Percentiles rank a stretch among this genome's conserved stretches.
phyloP scores from a whole-genome alignment of 305 asterid species.

The Fraxinus ornus region DNA sequence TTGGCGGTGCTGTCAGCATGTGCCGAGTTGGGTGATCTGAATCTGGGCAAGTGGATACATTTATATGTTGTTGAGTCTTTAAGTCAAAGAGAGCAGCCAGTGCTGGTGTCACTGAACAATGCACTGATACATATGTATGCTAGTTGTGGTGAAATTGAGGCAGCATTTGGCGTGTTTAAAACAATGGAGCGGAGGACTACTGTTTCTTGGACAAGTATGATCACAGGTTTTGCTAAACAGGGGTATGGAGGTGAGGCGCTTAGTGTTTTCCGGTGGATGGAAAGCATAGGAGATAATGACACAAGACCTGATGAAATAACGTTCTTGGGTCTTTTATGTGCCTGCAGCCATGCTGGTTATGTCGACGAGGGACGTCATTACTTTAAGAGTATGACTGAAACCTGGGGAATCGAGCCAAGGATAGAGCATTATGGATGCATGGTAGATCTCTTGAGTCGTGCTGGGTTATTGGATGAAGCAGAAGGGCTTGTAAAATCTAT shows the following conservation, averaged over 20 bases:
- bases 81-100: slow-evolving; percentile 24
- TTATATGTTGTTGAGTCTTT: slow-evolving; percentile 36
- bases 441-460: slow-evolving; percentile 84
- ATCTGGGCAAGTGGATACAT: slow-evolving; percentile 68
- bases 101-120: slow-evolving; percentile 50
- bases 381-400: slow-evolving; percentile 52
- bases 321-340: slow-evolving; percentile 63
- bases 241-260: slow-evolving; percentile 69
- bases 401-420: slow-evolving; percentile 54
- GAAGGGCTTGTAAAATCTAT: slow-evolving; percentile 50
- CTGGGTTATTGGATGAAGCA: slow-evolving; percentile 73
- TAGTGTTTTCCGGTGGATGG: slow-evolving; percentile 59
- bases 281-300: slow-evolving; percentile 27
- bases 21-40: slow-evolving; percentile 68
- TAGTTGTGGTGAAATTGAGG: slow-evolving; percentile 68
- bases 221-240: slow-evolving; percentile 71
- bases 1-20: slow-evolving; percentile 66
- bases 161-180: slow-evolving; percentile 52
- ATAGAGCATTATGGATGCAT: slow-evolving; percentile 64
- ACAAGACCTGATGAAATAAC: slow-evolving; percentile 61
- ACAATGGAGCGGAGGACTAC: slow-evolving; percentile 47
- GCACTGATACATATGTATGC: slow-evolving; percentile 84
- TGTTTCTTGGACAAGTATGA: slow-evolving; percentile 79
- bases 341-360: slow-evolving; percentile 79
- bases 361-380: slow-evolving; percentile 54